Percentiles rank a stretch among this genome's conserved stretches.
These are phyloP conservation scores for Debaryomyces udenii DNA, from an alignment of 1,139 yeast species.

Conservation along the genomic window DNA sequence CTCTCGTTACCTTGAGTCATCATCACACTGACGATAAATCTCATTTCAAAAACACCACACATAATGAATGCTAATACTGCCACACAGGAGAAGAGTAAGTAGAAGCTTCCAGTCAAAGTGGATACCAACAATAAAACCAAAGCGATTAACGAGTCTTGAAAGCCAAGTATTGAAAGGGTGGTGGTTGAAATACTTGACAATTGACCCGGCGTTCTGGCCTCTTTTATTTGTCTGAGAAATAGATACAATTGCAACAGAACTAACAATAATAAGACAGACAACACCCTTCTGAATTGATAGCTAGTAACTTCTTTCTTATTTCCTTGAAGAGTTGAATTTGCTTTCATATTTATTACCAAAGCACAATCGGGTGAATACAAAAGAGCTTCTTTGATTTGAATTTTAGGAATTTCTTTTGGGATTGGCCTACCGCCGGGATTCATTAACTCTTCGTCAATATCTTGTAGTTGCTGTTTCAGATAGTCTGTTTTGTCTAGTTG, in stretches of 20 bases:
- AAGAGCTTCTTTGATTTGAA: slow-evolving; percentile 57
- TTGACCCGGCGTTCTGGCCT: slow-evolving; percentile 77
- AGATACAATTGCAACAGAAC: slow-evolving; percentile 36
- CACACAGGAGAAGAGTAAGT: slow-evolving; percentile 67
- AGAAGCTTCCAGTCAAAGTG: slow-evolving; percentile 56
- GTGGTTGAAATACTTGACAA: slow-evolving; percentile 44
- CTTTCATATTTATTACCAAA: slow-evolving; percentile 44
- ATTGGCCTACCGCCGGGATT: slow-evolving; percentile 80
- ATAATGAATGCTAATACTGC: slow-evolving; percentile 71
- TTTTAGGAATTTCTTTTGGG: slow-evolving; percentile 51
- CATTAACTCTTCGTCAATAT: slow-evolving; percentile 70
- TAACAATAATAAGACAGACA: slow-evolving; percentile 52
- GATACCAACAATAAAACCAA: slow-evolving; percentile 64
- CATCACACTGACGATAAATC: slow-evolving; percentile 70
- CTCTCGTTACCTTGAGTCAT: slow-evolving; percentile 77
- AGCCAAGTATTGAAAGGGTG: slow-evolving; percentile 60
- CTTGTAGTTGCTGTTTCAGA: slow-evolving; percentile 52
- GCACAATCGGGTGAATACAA: slow-evolving; percentile 93
- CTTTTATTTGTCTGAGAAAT: slow-evolving; percentile 63
- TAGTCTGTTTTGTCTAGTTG: slow-evolving; percentile 66
- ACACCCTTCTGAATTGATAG: slow-evolving; percentile 43
- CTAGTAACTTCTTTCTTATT: slow-evolving; percentile 55
- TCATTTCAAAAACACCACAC: slow-evolving; percentile 75
- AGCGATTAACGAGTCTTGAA: slow-evolving; percentile 74
- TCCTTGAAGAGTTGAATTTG: slow-evolving; percentile 48